Evolutionary conservation across 306 rosid species (phyloP).

Genomic region (Vigna unguiculata): DNA sequence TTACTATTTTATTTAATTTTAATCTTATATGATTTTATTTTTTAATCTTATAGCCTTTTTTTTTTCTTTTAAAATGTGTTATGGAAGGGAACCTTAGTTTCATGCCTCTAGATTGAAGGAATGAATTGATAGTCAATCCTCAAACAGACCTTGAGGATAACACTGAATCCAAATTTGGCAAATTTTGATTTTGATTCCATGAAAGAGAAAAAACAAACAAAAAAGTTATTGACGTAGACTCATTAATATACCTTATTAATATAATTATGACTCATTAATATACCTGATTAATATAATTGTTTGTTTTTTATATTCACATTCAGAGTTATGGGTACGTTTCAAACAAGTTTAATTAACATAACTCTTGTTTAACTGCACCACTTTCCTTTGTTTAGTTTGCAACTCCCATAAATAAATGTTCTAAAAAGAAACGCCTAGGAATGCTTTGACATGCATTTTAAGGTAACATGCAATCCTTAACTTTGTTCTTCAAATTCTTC

Average conservation of each 20-base stretch:
- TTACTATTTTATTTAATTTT: too few species aligned
- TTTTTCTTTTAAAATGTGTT: too few species aligned
- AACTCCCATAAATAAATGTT: neutral
- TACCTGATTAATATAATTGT: too few species aligned
- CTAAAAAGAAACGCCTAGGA: neutral
- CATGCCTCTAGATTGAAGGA: neutral
- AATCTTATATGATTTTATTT: too few species aligned
- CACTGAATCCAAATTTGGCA: conserved; percentile 19
- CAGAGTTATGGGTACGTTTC: too few species aligned
- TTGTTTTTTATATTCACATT: neutral
- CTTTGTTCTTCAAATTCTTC: too few species aligned
- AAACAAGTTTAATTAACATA: too few species aligned
- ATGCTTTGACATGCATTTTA: neutral
- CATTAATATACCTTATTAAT: too few species aligned
- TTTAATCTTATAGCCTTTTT: too few species aligned
- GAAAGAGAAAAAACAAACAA: neutral
- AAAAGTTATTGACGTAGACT: neutral
- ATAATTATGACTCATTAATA: too few species aligned
- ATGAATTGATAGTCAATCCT: conserved; percentile 2
- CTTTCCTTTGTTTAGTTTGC: neutral
- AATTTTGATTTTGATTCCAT: neutral
- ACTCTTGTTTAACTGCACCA: neutral
- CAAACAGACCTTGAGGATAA: neutral
- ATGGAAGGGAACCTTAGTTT: neutral
- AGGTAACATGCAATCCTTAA: neutral